Conservation (phyloP, 2,329 filamentous ascomycete species). For the Fusarium sacchari region DNA sequence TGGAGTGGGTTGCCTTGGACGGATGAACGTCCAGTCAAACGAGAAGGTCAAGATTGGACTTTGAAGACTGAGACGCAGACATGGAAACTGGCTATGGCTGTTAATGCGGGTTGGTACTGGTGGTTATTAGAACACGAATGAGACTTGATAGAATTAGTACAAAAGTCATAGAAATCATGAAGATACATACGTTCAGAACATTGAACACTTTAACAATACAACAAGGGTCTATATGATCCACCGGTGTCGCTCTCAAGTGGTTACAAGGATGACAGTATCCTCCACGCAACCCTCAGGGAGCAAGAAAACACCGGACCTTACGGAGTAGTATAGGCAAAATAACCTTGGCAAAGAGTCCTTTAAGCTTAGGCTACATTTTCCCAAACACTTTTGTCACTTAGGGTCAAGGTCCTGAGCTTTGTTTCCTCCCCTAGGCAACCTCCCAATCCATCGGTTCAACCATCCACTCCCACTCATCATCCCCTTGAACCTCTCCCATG, state of each 20-base stretch:
- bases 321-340: too few species aligned
- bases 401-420: too few species aligned
- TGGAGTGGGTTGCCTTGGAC: constrained; percentile 26
- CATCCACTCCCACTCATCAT: constrained; percentile 53
- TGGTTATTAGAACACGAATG: neutral
- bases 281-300: too few species aligned
- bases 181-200: neutral
- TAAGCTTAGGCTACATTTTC: too few species aligned
- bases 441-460: constrained; percentile 55
- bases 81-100: neutral
- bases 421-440: too few species aligned
- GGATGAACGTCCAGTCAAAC: neutral
- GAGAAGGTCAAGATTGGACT: neutral
- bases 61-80: neutral
- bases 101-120: neutral
- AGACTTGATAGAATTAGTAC: neutral
- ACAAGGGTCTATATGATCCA: neutral
- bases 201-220: neutral
- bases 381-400: too few species aligned
- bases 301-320: too few species aligned
- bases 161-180: neutral
- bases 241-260: constrained; percentile 9
- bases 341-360: too few species aligned
- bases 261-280: neutral
- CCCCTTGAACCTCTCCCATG: constrained; percentile 12